Evolutionary conservation across 2,329 filamentous ascomycete genomes (phyloP).

Genomic region (Apiospora saccharicola): DNA sequence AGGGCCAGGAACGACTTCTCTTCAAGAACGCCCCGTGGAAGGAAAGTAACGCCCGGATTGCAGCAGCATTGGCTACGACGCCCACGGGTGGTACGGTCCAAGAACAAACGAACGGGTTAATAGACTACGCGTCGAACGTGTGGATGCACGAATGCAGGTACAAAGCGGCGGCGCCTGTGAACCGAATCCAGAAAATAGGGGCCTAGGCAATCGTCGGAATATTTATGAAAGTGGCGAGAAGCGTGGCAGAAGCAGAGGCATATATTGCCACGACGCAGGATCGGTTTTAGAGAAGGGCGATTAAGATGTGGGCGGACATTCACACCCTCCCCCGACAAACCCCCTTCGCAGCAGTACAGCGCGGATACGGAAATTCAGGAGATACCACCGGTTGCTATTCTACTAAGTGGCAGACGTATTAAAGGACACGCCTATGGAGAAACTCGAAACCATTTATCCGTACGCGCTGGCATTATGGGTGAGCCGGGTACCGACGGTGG

Average conservation of each 20-base stretch:
- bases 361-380: too few relatives aligned
- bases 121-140: conserved; percentile 19
- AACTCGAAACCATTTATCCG: conserved; percentile 27
- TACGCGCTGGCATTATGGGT: conserved; percentile 24
- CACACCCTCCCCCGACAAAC: conserved; percentile 33
- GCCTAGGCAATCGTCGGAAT: conserved; percentile 34
- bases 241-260: conserved; percentile 36
- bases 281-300: conserved; percentile 28
- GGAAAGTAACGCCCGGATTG: conserved; percentile 31
- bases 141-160: neutral
- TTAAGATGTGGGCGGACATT: conserved; percentile 33
- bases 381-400: too few relatives aligned
- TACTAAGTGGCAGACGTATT: too few relatives aligned
- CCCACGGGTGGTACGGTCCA: conserved; percentile 17
- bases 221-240: conserved; percentile 34
- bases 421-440: conserved; percentile 19
- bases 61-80: conserved; percentile 1
- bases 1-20: conserved; percentile 17
- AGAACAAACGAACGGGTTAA: too few relatives aligned
- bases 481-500: neutral
- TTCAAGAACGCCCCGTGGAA: conserved; percentile 33
- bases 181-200: conserved; percentile 28
- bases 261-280: conserved; percentile 30
- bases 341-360: conserved; percentile 14
- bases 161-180: neutral